Percentiles rank a stretch among this genome's conserved stretches.
Conservation (phyloP, 148 eudicot genomes). For the Silene uniflora region DNA sequence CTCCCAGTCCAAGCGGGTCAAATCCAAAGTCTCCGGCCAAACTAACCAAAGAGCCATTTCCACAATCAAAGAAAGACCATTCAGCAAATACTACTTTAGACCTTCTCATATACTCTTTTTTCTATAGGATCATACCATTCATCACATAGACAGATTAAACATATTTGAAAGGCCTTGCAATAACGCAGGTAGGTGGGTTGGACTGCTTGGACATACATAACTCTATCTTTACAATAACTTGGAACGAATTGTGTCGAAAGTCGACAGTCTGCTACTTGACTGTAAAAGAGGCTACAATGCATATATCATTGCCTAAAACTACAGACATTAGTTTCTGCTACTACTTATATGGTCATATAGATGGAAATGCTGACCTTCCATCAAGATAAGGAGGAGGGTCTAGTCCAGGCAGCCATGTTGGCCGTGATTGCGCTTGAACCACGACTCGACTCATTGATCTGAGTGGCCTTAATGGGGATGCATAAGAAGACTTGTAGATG, state of each 20-base stretch:
- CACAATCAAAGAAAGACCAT: neutral
- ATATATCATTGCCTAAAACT: neutral
- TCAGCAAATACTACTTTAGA: no score
- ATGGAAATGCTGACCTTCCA: constrained; percentile 59
- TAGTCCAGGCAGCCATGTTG: constrained; percentile 93
- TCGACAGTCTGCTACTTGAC: no score
- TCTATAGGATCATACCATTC: no score
- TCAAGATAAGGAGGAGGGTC: constrained; percentile 88
- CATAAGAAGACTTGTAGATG: constrained; percentile 26
- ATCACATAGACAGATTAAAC: no score
- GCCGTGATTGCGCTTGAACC: constrained; percentile 56
- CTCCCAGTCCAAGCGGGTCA: constrained; percentile 94
- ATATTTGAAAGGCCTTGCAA: no score
- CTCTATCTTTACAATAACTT: no score
- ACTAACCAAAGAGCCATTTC: constrained; percentile 30
- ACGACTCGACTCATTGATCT: constrained; percentile 20
- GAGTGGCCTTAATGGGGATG: constrained; percentile 12
- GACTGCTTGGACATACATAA: no score
- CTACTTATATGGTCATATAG: neutral
- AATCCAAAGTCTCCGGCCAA: constrained; percentile 89
- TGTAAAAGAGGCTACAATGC: no score
- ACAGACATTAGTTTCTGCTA: neutral
- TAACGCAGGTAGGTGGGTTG: no score
- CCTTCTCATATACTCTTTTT: no score
- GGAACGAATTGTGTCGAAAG: no score